phyloP scores from a whole-genome alignment of 2,329 filamentous ascomycete species.

The Claviceps spartinae region DNA sequence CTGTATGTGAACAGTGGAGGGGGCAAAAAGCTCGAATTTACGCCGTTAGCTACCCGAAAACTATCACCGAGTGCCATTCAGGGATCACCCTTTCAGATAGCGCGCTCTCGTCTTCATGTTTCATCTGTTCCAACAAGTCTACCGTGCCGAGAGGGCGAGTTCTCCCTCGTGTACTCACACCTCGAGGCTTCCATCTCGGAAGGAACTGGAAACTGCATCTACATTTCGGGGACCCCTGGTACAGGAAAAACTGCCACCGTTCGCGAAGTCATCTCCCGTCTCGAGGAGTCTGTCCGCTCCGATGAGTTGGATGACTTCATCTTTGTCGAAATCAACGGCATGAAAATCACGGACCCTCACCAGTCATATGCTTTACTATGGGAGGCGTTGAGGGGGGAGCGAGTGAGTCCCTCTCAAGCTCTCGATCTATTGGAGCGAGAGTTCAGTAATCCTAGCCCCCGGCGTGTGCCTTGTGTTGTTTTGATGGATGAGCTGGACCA shows the following conservation, averaged over 20 bases:
- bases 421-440: conserved; percentile 83
- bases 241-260: conserved; percentile 97
- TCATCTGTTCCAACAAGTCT: conserved; percentile 81
- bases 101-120: conserved; percentile 79
- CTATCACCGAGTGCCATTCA: conserved; percentile 63
- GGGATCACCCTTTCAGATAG: conserved; percentile 81
- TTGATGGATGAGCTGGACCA: conserved; percentile 98
- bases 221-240: conserved; percentile 96
- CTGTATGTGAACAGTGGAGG: conserved; percentile 23
- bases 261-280: conserved; percentile 77
- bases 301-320: conserved; percentile 98
- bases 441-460: conserved; percentile 80
- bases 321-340: conserved; percentile 98
- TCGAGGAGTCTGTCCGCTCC: conserved; percentile 74
- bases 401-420: conserved; percentile 83
- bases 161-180: conserved; percentile 82
- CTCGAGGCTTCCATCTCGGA: conserved; percentile 89
- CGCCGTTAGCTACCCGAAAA: conserved; percentile 77
- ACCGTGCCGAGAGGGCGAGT: conserved; percentile 85
- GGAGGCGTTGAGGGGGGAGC: conserved; percentile 88
- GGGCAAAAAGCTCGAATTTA: conserved; percentile 77
- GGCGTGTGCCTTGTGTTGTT: conserved; percentile 87
- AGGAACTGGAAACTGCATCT: conserved; percentile 89
- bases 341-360: conserved; percentile 98
- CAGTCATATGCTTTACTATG: conserved; percentile 91